These are phyloP conservation scores for Bryoglossum gracile DNA, from an alignment of 495 filamentous ascomycete species.

Conservation along the genomic window DNA sequence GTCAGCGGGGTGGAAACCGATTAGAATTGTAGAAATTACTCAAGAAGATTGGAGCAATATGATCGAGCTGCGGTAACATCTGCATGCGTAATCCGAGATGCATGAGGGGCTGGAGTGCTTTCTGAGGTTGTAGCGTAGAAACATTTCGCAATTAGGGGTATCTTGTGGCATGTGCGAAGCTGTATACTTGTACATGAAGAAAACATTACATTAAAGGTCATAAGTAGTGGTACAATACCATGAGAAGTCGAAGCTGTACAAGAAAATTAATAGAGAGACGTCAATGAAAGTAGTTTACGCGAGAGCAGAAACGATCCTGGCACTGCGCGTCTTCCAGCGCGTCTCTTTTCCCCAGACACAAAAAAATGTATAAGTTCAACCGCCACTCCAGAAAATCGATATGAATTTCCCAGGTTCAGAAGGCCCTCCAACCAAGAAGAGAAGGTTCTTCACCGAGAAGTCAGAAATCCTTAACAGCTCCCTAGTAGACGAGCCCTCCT, in stretches of 20 bases:
- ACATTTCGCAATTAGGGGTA: constrained; percentile 1
- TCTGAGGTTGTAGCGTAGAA: constrained; percentile 25
- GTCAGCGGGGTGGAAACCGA: background rate
- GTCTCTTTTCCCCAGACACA: background rate
- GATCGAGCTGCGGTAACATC: constrained; percentile 46
- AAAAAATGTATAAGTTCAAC: too few species aligned
- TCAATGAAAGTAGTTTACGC: constrained; percentile 1
- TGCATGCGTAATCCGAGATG: constrained; percentile 24
- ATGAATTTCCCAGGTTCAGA: constrained; percentile 52
- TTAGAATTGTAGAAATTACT: constrained; percentile 34
- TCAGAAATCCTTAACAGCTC: constrained; percentile 23
- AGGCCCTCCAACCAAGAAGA: constrained; percentile 67
- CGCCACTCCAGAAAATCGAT: constrained; percentile 13
- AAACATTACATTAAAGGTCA: constrained; percentile 18
- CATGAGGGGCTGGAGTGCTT: constrained; percentile 24
- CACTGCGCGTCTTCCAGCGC: constrained; percentile 36
- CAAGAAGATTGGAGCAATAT: constrained; percentile 51
- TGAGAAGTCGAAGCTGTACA: background rate
- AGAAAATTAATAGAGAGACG: background rate
- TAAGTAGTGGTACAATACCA: background rate
- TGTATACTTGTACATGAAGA: constrained; percentile 17
- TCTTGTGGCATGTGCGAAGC: constrained; percentile 5
- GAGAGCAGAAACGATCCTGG: constrained; percentile 8
- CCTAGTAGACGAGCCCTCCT: constrained; percentile 13
- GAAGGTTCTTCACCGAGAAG: constrained; percentile 70